Percentiles rank a stretch among this genome's conserved stretches.
Conservation (phyloP, 2,329 filamentous ascomycete genomes). For the Penicillium olsonii region DNA sequence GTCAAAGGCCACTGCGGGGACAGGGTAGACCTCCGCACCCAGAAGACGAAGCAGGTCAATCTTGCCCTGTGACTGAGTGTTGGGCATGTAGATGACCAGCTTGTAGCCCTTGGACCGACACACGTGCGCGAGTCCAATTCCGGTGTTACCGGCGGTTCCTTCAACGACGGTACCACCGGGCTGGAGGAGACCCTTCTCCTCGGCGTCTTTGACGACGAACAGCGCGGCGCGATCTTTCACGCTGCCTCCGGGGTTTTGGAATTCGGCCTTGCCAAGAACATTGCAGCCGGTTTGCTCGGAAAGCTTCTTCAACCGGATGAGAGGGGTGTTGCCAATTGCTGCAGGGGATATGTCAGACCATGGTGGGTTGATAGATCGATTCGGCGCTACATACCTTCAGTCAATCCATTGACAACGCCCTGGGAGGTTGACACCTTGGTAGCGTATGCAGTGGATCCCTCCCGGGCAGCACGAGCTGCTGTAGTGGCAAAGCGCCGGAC, state of each 20-base stretch:
- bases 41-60: conserved; percentile 88
- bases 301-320: conserved; percentile 85
- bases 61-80: conserved; percentile 98
- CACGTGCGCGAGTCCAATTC: conserved; percentile 95
- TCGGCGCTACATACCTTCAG: conserved; percentile 65
- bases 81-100: conserved; percentile 98
- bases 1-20: conserved; percentile 93
- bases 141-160: conserved; percentile 96
- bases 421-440: conserved; percentile 77
- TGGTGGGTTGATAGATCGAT: neutral
- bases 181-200: conserved; percentile 78
- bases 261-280: conserved; percentile 94
- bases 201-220: conserved; percentile 90
- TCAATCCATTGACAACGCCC: conserved; percentile 73
- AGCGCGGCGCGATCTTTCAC: conserved; percentile 96
- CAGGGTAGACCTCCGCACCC: conserved; percentile 92
- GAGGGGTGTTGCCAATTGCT: conserved; percentile 97
- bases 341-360: neutral
- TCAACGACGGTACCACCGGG: conserved; percentile 94
- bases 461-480: conserved; percentile 54
- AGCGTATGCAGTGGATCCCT: conserved; percentile 60
- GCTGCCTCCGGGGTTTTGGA: conserved; percentile 95
- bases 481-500: conserved; percentile 68
- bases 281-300: conserved; percentile 92
- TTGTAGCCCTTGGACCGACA: conserved; percentile 90